phyloP scores from a whole-genome alignment of 768 basidiomycete species.

The Termitomyces heimii region DNA sequence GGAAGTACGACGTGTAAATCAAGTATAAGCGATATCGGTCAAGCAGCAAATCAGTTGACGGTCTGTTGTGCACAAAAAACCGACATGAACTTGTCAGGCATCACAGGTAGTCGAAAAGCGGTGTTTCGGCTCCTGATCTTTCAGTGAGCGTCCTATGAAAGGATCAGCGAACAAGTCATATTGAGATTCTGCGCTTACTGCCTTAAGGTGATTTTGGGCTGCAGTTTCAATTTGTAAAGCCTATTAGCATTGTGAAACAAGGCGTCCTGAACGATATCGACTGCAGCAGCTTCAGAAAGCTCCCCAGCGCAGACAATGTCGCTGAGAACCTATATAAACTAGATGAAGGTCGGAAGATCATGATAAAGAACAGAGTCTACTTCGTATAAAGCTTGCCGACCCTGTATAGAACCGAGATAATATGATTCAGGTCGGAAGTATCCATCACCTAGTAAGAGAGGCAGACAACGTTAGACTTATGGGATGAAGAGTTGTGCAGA shows the following conservation, averaged over 20 bases:
- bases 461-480: neutral
- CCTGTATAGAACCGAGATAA: constrained; percentile 62
- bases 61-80: too few species aligned
- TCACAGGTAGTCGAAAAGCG: neutral
- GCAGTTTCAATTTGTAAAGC: constrained; percentile 52
- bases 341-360: neutral
- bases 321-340: constrained; percentile 43
- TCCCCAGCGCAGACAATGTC: constrained; percentile 43
- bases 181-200: neutral
- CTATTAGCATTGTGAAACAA: constrained; percentile 66
- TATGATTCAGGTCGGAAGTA: constrained; percentile 77
- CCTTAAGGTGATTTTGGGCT: constrained; percentile 6
- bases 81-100: neutral
- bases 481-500: constrained; percentile 14
- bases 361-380: constrained; percentile 26
- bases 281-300: constrained; percentile 49
- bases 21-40: neutral
- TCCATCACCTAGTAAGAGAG: constrained; percentile 40
- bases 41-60: neutral
- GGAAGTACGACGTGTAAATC: too few species aligned
- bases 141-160: neutral
- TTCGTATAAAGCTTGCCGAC: constrained; percentile 53
- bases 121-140: neutral
- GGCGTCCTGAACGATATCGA: constrained; percentile 44
- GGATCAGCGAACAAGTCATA: neutral